Conservation (phyloP, 2,329 filamentous ascomycete genomes). For the Calonectria naviculata region DNA sequence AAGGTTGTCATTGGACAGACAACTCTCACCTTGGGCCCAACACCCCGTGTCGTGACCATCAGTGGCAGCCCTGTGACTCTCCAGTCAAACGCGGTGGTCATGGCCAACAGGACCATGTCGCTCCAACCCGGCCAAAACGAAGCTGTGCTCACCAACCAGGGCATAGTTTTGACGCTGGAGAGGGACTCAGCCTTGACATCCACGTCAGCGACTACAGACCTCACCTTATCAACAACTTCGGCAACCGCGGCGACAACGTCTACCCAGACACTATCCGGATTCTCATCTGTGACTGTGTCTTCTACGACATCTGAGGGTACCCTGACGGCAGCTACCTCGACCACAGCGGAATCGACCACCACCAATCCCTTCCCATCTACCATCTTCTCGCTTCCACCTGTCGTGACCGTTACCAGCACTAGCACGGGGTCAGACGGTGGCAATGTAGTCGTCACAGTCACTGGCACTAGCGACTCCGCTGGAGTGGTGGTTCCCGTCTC, state of each 20-base stretch:
- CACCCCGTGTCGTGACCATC: background rate
- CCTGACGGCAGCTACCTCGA: background rate
- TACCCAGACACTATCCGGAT: background rate
- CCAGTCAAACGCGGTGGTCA: background rate
- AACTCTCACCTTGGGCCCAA: background rate
- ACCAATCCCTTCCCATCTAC: background rate
- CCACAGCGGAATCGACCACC: background rate
- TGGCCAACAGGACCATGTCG: background rate
- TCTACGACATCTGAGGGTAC: background rate
- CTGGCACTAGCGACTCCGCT: background rate
- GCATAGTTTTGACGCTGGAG: background rate
- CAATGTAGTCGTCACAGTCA: background rate
- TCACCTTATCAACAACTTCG: background rate
- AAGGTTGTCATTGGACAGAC: constrained; percentile 2
- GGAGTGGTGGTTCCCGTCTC: background rate
- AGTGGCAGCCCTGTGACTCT: background rate
- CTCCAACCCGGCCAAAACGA: background rate
- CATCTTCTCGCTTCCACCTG: background rate
- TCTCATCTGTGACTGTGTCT: background rate
- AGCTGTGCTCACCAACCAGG: background rate
- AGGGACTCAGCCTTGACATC: background rate
- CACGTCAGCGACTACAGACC: background rate
- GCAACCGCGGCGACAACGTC: background rate
- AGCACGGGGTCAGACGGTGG: background rate
- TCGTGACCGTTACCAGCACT: background rate